Percentiles rank a stretch among this genome's conserved stretches.
Evolutionary conservation across 306 rosid species (phyloP).

Genomic region (Citrullus colocynthis): DNA sequence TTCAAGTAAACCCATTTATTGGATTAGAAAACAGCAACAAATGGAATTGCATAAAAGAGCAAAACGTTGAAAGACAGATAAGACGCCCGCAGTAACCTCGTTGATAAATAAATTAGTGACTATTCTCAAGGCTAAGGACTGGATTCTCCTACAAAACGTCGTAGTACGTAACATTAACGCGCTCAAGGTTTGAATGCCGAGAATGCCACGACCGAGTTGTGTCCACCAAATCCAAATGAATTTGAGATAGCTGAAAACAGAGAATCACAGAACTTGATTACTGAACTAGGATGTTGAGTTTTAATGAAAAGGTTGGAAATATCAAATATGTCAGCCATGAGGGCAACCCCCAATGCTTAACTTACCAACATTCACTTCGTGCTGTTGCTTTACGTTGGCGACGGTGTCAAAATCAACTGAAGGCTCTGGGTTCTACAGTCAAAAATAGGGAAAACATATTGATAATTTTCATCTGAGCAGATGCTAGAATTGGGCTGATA

Average conservation of each 20-base stretch:
- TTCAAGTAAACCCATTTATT: neutral
- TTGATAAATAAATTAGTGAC: neutral
- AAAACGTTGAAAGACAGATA: neutral
- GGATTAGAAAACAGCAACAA: conserved; percentile 5
- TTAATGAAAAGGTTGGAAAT: neutral
- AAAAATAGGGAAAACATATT: neutral
- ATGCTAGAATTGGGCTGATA: neutral
- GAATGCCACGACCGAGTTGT: conserved; percentile 89
- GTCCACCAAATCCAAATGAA: conserved; percentile 98
- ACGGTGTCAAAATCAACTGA: conserved; percentile 91
- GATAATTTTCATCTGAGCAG: neutral
- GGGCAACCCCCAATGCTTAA: conserved; percentile 7
- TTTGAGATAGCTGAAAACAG: conserved; percentile 67
- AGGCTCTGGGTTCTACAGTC: conserved; percentile 83
- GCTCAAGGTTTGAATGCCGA: conserved; percentile 83
- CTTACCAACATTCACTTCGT: conserved; percentile 90
- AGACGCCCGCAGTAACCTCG: neutral
- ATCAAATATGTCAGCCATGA: neutral
- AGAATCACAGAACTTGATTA: neutral
- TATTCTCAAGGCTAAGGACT: neutral
- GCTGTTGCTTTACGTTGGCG: conserved; percentile 66
- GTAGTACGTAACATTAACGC: conserved; percentile 12
- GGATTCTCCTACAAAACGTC: conserved; percentile 15
- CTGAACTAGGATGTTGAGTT: neutral
- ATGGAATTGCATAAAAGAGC: conserved; percentile 2